Conservation (phyloP, 139 green algal species). For the Yamagishiella unicocca region DNA sequence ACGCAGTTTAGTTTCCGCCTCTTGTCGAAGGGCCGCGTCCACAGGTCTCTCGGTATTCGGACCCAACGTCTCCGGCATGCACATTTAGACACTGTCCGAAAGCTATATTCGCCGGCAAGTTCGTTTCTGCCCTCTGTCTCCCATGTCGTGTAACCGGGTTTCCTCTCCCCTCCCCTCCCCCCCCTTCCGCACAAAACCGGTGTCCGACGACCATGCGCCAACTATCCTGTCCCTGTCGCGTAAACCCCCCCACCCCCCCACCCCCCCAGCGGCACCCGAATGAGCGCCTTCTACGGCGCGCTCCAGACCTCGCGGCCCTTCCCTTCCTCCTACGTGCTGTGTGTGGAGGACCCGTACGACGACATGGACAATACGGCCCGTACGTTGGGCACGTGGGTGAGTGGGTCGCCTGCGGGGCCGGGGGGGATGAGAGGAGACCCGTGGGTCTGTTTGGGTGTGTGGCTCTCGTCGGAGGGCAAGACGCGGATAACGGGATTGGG, state of each 20-base stretch:
- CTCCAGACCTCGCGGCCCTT: not conserved
- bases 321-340: conserved; percentile 18
- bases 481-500: too few species aligned
- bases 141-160: too few species aligned
- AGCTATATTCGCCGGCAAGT: too few species aligned
- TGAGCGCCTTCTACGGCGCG: conserved; percentile 38
- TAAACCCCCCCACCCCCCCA: not conserved
- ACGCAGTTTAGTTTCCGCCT: not conserved
- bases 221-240: too few species aligned
- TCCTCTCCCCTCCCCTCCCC: too few species aligned
- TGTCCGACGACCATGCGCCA: too few species aligned
- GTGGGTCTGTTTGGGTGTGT: too few species aligned
- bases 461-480: too few species aligned
- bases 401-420: too few species aligned
- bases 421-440: too few species aligned
- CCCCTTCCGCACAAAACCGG: too few species aligned
- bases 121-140: too few species aligned
- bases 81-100: not conserved
- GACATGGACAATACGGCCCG: conserved; percentile 45
- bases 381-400: conserved; percentile 39
- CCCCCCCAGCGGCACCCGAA: conserved; percentile 15
- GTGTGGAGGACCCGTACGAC: conserved; percentile 51
- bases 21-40: not conserved
- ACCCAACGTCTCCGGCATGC: not conserved
- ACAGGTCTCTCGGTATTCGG: not conserved